Base-by-base conservation (phyloP, 192 early-diverging fungal species). In the Linnemannia schmuckeri region DNA sequence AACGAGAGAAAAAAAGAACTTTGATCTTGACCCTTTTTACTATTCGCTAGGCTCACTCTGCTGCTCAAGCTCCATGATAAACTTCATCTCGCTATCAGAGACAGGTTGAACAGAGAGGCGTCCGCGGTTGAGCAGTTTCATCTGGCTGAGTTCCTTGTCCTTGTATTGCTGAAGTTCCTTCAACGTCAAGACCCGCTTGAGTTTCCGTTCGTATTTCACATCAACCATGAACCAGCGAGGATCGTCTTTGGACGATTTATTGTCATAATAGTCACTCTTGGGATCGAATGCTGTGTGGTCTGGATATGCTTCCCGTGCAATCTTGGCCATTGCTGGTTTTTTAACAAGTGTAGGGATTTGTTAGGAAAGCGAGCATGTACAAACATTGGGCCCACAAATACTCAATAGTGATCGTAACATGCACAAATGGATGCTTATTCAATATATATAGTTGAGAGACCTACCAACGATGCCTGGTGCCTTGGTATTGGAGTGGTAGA, bases 171-270 rank as follows among this genome's bases (percentile, higher is more conserved):
- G 94, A 22, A 97, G 87, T 72, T 94, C 93, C 57, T 94, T 93
- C 6, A 97, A 85, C 17, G 94, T 77, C 10, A 97, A 72, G 8
- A 95, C 75, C 22, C 92, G 83, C 9, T 79, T 82, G 49, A 97
- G 91, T 70, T 94, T 94, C 69, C 91, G 83, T 41, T 93, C 93
- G 78, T 94, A 96, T 75, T 96, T 89, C 68, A 97, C 94, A 80
- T 97, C 94, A n/a, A 95, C 95, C 94, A 96, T 96, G 82, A 91
- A 96, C 96, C 97, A 97, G 77, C 89, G 95, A 41, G 96, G 96
- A 17, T 93, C 86, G 0, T 92, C 91, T 30, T 88, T 75, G 9
- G 92, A 85, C 1, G 93, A 93, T 78, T 97, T 97, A 9, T 91
- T 88, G 78, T 97, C 96, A 77, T 91, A 97, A 85, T 97, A 97